phyloP scores from a whole-genome alignment of 176 grass and related monocot species.

The Ensete glaucum region DNA sequence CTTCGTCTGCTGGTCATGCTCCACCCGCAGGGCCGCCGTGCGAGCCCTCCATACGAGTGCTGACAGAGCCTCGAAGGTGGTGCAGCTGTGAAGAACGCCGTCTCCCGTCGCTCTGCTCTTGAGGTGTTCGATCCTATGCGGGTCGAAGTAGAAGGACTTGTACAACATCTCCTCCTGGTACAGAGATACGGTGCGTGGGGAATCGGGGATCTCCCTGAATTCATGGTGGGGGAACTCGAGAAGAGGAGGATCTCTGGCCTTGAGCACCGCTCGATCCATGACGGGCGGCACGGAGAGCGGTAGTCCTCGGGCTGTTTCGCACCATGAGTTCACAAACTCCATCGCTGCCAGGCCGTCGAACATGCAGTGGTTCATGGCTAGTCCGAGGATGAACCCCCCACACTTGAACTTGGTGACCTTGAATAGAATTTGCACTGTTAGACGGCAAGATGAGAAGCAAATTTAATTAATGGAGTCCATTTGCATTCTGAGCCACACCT shows the following conservation, averaged over 20 bases:
- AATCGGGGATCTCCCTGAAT: constrained; percentile 64
- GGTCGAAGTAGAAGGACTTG: constrained; percentile 62
- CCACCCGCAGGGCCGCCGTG: constrained; percentile 35
- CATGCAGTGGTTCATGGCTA: constrained; percentile 97
- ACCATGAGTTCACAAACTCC: constrained; percentile 97
- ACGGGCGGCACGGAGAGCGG: constrained; percentile 53
- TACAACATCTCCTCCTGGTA: constrained; percentile 50
- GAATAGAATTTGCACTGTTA: no score
- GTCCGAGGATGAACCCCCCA: constrained; percentile 65
- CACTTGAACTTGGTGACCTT: constrained; percentile 87
- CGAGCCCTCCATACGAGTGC: constrained; percentile 72
- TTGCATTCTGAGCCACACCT: constrained; percentile 27
- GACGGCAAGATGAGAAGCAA: background rate
- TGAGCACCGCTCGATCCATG: constrained; percentile 56
- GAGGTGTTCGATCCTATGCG: constrained; percentile 37
- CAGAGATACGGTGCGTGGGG: constrained; percentile 37
- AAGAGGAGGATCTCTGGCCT: constrained; percentile 42
- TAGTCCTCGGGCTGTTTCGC: constrained; percentile 63
- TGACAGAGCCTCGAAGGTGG: constrained; percentile 76
- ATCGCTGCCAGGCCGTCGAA: constrained; percentile 83
- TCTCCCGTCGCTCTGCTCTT: constrained; percentile 38
- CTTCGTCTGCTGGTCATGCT: constrained; percentile 58
- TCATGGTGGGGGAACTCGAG: constrained; percentile 51
- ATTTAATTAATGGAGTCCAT: background rate
- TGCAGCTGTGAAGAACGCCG: constrained; percentile 34